Evolutionary conservation across 768 basidiomycete species (phyloP).

Genomic region (Coprinopsis cinerea): DNA sequence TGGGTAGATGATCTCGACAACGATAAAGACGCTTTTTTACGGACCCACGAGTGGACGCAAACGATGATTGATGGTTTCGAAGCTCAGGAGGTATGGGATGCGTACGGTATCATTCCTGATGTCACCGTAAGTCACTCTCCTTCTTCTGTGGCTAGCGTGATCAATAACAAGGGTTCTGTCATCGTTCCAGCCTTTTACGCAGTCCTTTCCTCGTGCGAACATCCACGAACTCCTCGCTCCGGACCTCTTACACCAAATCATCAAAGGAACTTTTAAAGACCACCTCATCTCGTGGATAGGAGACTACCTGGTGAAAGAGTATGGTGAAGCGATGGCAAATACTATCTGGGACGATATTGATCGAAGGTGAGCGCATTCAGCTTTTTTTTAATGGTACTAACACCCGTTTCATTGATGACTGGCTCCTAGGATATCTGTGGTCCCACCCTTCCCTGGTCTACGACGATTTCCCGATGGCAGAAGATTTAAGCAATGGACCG

Average conservation of each 20-base stretch:
- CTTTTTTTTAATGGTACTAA: background rate
- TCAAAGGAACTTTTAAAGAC: too few relatives aligned
- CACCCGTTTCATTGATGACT: too few relatives aligned
- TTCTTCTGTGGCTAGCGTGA: background rate
- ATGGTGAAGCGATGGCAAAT: slow-evolving; percentile 17
- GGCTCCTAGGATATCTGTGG: slow-evolving; percentile 15
- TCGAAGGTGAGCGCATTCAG: slow-evolving; percentile 16
- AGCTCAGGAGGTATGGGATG: slow-evolving; percentile 1
- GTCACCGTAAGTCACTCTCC: slow-evolving; percentile 1
- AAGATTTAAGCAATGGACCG: slow-evolving; percentile 30
- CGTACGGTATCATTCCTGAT: slow-evolving; percentile 3
- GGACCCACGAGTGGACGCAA: background rate
- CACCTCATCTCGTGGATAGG: slow-evolving; percentile 32
- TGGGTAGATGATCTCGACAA: background rate
- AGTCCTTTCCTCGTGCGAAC: slow-evolving; percentile 25
- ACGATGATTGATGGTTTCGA: background rate
- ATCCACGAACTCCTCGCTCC: slow-evolving; percentile 27
- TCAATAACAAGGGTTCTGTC: background rate
- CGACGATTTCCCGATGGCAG: slow-evolving; percentile 23
- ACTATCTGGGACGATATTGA: slow-evolving; percentile 31
- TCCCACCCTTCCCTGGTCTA: slow-evolving; percentile 18
- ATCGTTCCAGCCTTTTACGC: slow-evolving; percentile 23
- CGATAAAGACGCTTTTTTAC: background rate
- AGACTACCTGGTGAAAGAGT: slow-evolving; percentile 20
- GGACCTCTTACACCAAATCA: slow-evolving; percentile 32